Evolutionary conservation across 257 asterid species (phyloP).

Genomic region (Voacanga thouarsii): DNA sequence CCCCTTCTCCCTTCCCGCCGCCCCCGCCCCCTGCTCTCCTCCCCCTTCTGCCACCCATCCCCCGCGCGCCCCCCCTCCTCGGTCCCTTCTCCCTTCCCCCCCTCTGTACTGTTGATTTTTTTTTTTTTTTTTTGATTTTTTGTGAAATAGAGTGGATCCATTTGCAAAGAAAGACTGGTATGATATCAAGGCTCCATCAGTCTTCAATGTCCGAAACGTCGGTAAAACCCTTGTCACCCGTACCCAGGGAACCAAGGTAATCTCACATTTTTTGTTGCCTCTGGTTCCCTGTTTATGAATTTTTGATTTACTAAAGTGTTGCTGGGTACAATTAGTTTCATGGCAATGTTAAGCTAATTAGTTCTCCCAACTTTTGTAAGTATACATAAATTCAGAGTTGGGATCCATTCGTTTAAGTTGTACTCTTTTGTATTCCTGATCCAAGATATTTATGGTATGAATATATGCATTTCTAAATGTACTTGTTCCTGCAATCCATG

Average conservation of each 20-base stretch:
- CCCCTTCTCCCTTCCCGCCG: too few relatives aligned
- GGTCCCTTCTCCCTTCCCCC: too few relatives aligned
- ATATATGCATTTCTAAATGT: background rate
- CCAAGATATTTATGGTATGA: too few relatives aligned
- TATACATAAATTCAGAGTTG: background rate
- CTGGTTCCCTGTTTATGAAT: too few relatives aligned
- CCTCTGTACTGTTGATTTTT: too few relatives aligned
- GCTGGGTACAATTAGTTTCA: too few relatives aligned
- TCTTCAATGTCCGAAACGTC: slow-evolving; percentile 19
- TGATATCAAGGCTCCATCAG: slow-evolving; percentile 32
- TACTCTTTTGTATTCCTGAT: too few relatives aligned
- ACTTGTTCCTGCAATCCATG: background rate
- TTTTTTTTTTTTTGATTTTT: background rate
- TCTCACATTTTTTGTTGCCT: background rate
- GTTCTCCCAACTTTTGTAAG: background rate
- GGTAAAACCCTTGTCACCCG: slow-evolving; percentile 36
- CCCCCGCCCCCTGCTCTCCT: too few relatives aligned
- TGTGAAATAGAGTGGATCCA: slow-evolving; percentile 29
- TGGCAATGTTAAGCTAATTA: background rate
- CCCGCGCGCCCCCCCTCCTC: too few relatives aligned
- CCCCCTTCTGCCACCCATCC: too few relatives aligned
- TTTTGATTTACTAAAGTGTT: too few relatives aligned
- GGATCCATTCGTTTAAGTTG: background rate
- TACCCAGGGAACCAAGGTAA: slow-evolving; percentile 36
- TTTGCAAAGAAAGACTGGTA: slow-evolving; percentile 38